Base-by-base conservation (phyloP, 805 yeast species). In the Cyberlindnera mrakii region DNA sequence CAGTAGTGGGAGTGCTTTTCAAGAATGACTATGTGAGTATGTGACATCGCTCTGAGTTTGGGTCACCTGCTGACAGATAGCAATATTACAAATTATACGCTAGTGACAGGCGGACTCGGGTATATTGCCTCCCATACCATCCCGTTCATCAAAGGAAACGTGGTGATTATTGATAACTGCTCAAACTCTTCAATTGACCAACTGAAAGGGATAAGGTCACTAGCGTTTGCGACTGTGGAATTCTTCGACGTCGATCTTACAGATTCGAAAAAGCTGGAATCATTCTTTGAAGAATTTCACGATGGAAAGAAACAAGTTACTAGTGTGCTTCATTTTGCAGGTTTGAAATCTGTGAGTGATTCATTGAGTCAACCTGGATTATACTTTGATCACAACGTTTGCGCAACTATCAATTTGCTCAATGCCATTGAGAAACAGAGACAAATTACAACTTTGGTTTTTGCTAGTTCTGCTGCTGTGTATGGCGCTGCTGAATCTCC, bases 31-130 rank as follows among this genome's bases (percentile, higher is more conserved):
- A 23, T 23, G 27, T 23, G 27, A 23, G 27, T 23, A 23, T 8
- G 11, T 6, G 11, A 9, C 11, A 10, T 23, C 27, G 7, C 9
- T 3, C 27, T 23, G 27, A 6, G 27, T 9, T 23, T 23, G 27
- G 8, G 27, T 15, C 38, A 9, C 32, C 18, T n/a, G 23, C 39
- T 35, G 17, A 44, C 42, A 3, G 31, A 16, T 33, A 5, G 5
- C 18, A 17, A 5, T 35, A 48, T 47, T 18, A 38, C 40, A 9
- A 43, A 41, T 37, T 49, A 44, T 37, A 44, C 48, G 6, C 46
- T 52, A 19, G 90, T 85, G 25, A 84, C 93, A 18, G 95, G 95
- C 36, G 95, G 95, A 38, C 86, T 91, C 23, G 93, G 95, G 17
- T 85, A 85, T 64, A 84, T 86, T 55, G 95, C 93, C 20, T 82